Conservation (phyloP, 2,329 filamentous ascomycete genomes). For the Seiridium unicorne region DNA sequence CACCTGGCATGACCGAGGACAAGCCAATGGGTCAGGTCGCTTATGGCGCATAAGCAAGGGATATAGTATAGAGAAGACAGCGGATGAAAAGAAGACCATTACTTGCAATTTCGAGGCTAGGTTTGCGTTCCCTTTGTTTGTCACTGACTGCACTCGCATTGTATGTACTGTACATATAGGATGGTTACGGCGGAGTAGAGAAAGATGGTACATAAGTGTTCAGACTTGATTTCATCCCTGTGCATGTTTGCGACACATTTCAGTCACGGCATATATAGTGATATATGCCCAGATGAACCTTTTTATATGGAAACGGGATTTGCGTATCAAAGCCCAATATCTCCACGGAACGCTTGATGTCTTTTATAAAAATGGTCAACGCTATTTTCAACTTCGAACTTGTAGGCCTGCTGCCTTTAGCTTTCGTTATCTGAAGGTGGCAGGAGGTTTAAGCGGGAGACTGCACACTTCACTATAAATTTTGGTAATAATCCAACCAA, state of each 20-base stretch:
- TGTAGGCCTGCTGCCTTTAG: too few relatives aligned
- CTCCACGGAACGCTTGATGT: too few relatives aligned
- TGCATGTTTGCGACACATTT: not conserved
- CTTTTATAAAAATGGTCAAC: too few relatives aligned
- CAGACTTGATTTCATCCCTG: not conserved
- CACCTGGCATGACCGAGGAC: slow-evolving; percentile 64
- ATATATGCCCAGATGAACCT: too few relatives aligned
- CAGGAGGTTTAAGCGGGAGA: too few relatives aligned
- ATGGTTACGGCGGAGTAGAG: slow-evolving; percentile 14
- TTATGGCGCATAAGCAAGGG: slow-evolving; percentile 48
- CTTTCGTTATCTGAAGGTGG: too few relatives aligned
- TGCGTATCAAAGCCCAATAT: too few relatives aligned
- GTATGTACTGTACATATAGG: slow-evolving; percentile 25
- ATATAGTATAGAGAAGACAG: slow-evolving; percentile 11
- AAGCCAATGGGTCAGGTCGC: slow-evolving; percentile 60
- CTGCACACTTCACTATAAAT: too few relatives aligned
- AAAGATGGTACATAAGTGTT: slow-evolving; percentile 12
- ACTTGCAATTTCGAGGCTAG: slow-evolving; percentile 9
- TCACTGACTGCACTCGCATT: slow-evolving; percentile 15
- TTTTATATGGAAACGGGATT: too few relatives aligned
- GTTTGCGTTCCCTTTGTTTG: slow-evolving; percentile 11
- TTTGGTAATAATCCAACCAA: too few relatives aligned
- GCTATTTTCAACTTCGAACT: too few relatives aligned
- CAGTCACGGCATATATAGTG: too few relatives aligned
- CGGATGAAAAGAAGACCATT: slow-evolving; percentile 12